A percentile compares a stretch with the other conserved stretches of the same genome.
phyloP scores from a whole-genome alignment of 1,284 basidiomycete genomes.

The Ceratobasidium papillatum region DNA sequence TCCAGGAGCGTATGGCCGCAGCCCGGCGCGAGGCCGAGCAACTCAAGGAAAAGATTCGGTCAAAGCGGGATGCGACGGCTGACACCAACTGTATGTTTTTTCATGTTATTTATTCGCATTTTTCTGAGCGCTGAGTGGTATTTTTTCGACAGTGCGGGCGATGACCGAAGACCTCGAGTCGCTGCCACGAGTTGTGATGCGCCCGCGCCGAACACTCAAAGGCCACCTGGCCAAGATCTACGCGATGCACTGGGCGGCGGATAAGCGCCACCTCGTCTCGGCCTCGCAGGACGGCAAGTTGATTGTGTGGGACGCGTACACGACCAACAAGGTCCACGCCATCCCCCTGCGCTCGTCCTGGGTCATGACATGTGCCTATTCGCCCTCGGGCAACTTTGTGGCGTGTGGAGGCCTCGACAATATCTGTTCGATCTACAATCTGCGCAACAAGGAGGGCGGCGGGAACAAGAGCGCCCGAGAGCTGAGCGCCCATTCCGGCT shows the following conservation, averaged over 20 bases:
- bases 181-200: slow-evolving; percentile 94
- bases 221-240: slow-evolving; percentile 99
- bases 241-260: slow-evolving; percentile 98
- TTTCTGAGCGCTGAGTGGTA: slow-evolving; percentile 44
- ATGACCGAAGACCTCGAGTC: slow-evolving; percentile 97
- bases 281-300: slow-evolving; percentile 99
- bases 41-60: slow-evolving; percentile 96
- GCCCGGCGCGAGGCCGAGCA: slow-evolving; percentile 96
- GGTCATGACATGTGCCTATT: slow-evolving; percentile 99
- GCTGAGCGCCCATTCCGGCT: slow-evolving; percentile 95
- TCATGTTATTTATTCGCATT: slow-evolving; percentile 2
- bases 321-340: slow-evolving; percentile 99
- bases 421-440: slow-evolving; percentile 97
- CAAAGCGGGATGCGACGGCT: slow-evolving; percentile 92
- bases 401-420: slow-evolving; percentile 99
- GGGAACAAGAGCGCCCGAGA: slow-evolving; percentile 85
- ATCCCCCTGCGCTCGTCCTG: slow-evolving; percentile 97
- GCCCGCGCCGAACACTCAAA: slow-evolving; percentile 91
- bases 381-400: slow-evolving; percentile 95
- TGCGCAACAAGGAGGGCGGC: slow-evolving; percentile 77
- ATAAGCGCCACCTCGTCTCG: slow-evolving; percentile 96
- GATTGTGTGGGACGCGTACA: slow-evolving; percentile 99
- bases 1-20: slow-evolving; percentile 91
- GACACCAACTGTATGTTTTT: slow-evolving; percentile 89
- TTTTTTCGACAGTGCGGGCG: slow-evolving; percentile 72